A percentile compares a stretch with the other conserved stretches of the same genome.
Conservation (phyloP, 371 early-diverging fungal genomes). For the Nosema muscidifuracis region DNA sequence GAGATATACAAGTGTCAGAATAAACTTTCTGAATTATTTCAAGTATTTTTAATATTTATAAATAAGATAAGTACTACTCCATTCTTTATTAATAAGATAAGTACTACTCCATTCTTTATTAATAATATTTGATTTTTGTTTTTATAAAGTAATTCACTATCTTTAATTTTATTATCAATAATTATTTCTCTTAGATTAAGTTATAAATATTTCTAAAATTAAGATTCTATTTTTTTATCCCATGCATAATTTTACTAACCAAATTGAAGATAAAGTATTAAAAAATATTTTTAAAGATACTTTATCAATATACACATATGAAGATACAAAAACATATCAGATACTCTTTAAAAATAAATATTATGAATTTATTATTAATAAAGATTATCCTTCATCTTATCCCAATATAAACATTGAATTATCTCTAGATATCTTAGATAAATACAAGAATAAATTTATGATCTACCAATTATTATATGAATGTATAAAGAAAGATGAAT, state of each 20-base stretch:
- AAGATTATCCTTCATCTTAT: background rate
- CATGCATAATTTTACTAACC: background rate
- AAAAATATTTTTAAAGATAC: conserved; percentile 3
- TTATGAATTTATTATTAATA: conserved; percentile 1
- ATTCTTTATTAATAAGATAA: too few relatives aligned
- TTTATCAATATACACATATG: background rate
- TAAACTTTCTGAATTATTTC: too few relatives aligned
- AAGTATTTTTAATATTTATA: too few relatives aligned
- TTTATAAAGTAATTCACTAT: too few relatives aligned
- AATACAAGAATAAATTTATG: conserved; percentile 10
- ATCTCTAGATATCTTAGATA: background rate
- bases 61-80: too few relatives aligned
- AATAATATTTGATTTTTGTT: too few relatives aligned
- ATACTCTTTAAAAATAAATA: conserved; percentile 8
- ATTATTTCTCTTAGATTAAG: too few relatives aligned
- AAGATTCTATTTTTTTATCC: too few relatives aligned
- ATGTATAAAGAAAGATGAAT: conserved; percentile 13
- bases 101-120: too few relatives aligned
- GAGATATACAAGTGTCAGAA: too few relatives aligned
- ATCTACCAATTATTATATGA: conserved; percentile 13
- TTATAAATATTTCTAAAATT: too few relatives aligned
- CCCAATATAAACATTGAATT: background rate
- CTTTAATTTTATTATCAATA: too few relatives aligned
- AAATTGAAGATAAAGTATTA: background rate
- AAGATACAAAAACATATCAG: background rate